Evolutionary conservation across 495 filamentous ascomycete species (phyloP).

Genomic region (Rhypophila decipiens): DNA sequence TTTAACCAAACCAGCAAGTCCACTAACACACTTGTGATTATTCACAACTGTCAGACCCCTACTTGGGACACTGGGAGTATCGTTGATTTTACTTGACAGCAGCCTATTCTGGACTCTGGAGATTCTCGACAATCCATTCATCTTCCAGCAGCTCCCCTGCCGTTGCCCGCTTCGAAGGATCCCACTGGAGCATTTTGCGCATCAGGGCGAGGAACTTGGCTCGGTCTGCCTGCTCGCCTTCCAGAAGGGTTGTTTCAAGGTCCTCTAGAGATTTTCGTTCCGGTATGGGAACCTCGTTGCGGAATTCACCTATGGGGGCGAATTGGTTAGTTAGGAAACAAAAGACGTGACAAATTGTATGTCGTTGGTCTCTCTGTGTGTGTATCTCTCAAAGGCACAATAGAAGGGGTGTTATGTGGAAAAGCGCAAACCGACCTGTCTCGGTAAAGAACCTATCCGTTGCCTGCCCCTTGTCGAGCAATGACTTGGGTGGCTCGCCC

Average conservation of each 20-base stretch:
- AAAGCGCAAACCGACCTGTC: neutral
- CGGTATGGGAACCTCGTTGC: slow-evolving; percentile 26
- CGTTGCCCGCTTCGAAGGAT: slow-evolving; percentile 37
- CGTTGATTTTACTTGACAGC: no score
- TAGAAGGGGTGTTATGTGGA: no score
- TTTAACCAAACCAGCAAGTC: no score
- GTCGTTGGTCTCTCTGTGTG: no score
- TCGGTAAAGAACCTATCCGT: slow-evolving; percentile 4
- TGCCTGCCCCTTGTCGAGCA: slow-evolving; percentile 18
- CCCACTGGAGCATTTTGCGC: slow-evolving; percentile 44
- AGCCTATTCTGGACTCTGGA: no score
- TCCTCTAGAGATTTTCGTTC: slow-evolving; percentile 22
- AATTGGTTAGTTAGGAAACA: neutral
- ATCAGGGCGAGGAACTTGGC: slow-evolving; percentile 39
- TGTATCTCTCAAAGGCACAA: no score
- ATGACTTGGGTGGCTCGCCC: slow-evolving; percentile 38
- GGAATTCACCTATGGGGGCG: slow-evolving; percentile 24
- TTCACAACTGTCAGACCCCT: no score
- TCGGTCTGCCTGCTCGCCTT: slow-evolving; percentile 30
- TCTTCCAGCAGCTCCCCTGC: slow-evolving; percentile 30
- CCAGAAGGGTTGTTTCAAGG: slow-evolving; percentile 26
- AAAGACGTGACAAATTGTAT: no score
- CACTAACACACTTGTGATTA: no score
- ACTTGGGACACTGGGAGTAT: no score
- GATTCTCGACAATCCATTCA: no score